These are phyloP conservation scores for Solanum etuberosum DNA, from an alignment of 257 asterid genomes.

Conservation along the genomic window DNA sequence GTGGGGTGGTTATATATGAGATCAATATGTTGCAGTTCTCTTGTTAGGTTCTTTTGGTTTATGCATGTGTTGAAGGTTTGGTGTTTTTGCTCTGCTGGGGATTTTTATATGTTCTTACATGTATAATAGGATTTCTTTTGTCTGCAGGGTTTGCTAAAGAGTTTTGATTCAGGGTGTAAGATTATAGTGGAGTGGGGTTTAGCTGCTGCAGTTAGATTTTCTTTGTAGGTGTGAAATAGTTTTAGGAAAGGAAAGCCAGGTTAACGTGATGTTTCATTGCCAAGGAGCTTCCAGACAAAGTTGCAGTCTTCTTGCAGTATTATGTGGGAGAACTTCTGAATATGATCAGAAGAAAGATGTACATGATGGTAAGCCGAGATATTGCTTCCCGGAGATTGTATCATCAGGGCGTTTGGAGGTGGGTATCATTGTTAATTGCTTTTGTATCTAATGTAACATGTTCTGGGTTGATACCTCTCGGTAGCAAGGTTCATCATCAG, in stretches of 20 bases:
- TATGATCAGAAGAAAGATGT: constrained; percentile 34
- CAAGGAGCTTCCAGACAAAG: constrained; percentile 73
- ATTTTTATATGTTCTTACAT: background rate
- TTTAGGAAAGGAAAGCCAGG: background rate
- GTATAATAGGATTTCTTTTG: background rate
- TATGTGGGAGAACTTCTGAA: constrained; percentile 40
- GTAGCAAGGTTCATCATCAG: background rate
- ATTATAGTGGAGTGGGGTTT: background rate
- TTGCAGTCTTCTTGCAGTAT: constrained; percentile 74
- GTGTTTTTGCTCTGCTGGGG: background rate
- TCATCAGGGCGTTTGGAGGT: constrained; percentile 95
- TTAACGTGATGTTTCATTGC: constrained; percentile 50
- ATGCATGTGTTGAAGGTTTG: background rate
- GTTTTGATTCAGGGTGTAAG: background rate
- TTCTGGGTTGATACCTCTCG: background rate
- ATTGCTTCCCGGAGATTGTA: constrained; percentile 57
- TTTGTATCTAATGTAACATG: background rate
- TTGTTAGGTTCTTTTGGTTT: background rate
- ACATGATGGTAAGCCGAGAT: constrained; percentile 27
- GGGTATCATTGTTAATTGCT: background rate
- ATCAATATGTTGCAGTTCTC: background rate
- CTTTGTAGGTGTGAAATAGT: background rate
- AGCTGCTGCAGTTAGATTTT: background rate
- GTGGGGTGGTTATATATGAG: background rate
- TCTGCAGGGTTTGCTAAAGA: background rate